Evolutionary conservation across 305 asterid species (phyloP).

Genomic region (Fraxinus angustifolia): DNA sequence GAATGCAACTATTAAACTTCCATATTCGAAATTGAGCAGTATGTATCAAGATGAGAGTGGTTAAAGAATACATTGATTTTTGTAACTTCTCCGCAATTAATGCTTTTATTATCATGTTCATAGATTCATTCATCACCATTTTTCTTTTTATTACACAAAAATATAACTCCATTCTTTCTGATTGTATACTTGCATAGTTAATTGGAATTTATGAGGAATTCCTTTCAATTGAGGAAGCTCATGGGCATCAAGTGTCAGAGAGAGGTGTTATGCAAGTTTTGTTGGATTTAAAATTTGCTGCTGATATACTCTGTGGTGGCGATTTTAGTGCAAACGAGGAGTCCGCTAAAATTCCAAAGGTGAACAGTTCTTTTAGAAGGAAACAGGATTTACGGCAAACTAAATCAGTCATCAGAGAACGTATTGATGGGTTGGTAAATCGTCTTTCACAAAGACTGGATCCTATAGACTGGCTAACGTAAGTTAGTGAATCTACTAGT

Average conservation of each 20-base stretch:
- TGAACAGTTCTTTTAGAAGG: constrained; percentile 60
- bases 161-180: constrained; percentile 18
- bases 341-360: constrained; percentile 41
- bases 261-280: constrained; percentile 82
- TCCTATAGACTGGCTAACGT: constrained; percentile 99
- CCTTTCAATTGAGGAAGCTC: constrained; percentile 52
- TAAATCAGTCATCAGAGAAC: constrained; percentile 57
- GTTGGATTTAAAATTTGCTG: constrained; percentile 77
- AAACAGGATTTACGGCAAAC: constrained; percentile 53
- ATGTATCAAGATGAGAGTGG: background rate
- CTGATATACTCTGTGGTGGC: constrained; percentile 80
- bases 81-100: background rate
- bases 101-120: background rate
- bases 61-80: background rate
- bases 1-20: background rate
- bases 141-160: constrained; percentile 14
- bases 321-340: constrained; percentile 52
- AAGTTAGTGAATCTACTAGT: constrained; percentile 38
- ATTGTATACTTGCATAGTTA: constrained; percentile 45
- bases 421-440: constrained; percentile 48
- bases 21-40: background rate
- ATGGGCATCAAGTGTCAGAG: constrained; percentile 63
- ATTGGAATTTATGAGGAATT: constrained; percentile 68
- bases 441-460: constrained; percentile 74
- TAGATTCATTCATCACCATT: background rate